A percentile compares a stretch with the other conserved stretches of the same genome.
Evolutionary conservation across 495 filamentous ascomycete genomes (phyloP).

Genomic region (Penicillium cosmopolitanum): DNA sequence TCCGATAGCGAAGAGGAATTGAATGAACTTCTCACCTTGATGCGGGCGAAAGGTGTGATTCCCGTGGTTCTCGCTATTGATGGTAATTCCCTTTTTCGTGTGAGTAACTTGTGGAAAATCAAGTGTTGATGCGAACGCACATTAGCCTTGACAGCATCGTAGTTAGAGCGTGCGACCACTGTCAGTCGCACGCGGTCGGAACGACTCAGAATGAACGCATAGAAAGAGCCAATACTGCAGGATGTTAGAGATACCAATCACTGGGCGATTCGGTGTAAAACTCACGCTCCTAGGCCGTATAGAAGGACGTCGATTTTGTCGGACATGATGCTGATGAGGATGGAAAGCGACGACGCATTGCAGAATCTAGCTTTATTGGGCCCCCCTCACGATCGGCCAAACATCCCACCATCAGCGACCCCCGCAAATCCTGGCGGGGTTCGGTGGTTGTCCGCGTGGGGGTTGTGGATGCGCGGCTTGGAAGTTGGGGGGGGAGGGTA

Average conservation of each 20-base stretch:
- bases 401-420: not conserved
- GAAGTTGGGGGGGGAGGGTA: not conserved
- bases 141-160: conserved; percentile 47
- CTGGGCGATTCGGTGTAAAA: not conserved
- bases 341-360: not conserved
- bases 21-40: conserved; percentile 28
- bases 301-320: conserved; percentile 40
- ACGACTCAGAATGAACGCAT: conserved; percentile 50
- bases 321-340: conserved; percentile 22
- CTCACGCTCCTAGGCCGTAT: conserved; percentile 45
- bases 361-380: not conserved
- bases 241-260: not conserved
- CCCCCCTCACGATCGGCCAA: not conserved
- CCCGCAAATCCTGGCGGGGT: conserved; percentile 1
- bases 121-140: conserved; percentile 20
- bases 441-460: conserved; percentile 12
- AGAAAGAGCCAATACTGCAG: conserved; percentile 49
- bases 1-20: not conserved
- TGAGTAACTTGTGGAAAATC: not conserved
- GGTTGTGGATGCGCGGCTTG: not conserved
- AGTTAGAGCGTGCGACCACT: conserved; percentile 57
- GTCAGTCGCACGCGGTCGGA: conserved; percentile 47
- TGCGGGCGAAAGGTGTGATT: conserved; percentile 45
- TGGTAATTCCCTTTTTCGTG: conserved; percentile 40
- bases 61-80: conserved; percentile 53